Percentiles rank a stretch among this genome's conserved stretches.
Conservation (phyloP, 139 green algal species). For the Tetraselmis striata region DNA sequence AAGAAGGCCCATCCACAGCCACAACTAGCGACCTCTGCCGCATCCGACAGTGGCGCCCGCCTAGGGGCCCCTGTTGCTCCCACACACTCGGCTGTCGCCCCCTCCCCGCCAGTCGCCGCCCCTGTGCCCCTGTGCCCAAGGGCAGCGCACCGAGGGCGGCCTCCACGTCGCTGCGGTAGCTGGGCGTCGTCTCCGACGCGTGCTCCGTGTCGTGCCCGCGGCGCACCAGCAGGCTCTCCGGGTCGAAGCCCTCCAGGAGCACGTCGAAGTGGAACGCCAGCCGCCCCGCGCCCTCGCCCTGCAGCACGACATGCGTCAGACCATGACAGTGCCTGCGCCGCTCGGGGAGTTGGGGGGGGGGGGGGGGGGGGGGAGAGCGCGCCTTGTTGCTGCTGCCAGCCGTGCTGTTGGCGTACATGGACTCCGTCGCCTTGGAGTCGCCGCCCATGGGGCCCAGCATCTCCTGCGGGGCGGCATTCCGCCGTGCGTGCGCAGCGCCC, state of each 20-base stretch:
- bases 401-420: neutral
- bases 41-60: constrained; percentile 7
- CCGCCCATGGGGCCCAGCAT: neutral
- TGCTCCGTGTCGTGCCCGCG: neutral
- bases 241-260: neutral
- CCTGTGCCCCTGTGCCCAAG: constrained; percentile 22
- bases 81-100: constrained; percentile 8
- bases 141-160: neutral
- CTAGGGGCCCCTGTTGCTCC: constrained; percentile 16
- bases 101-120: constrained; percentile 7
- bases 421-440: neutral
- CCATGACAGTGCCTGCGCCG: neutral
- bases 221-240: neutral
- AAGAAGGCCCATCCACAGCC: no score
- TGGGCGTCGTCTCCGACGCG: neutral
- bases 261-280: neutral
- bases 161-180: neutral
- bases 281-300: neutral
- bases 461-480: no score
- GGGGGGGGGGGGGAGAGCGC: no score
- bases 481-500: no score
- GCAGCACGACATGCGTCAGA: neutral
- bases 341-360: no score
- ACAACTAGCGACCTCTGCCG: no score
- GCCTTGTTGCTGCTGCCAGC: neutral